phyloP scores from a whole-genome alignment of 2,329 filamentous ascomycete genomes.

The Apiospora kogelbergensis region DNA sequence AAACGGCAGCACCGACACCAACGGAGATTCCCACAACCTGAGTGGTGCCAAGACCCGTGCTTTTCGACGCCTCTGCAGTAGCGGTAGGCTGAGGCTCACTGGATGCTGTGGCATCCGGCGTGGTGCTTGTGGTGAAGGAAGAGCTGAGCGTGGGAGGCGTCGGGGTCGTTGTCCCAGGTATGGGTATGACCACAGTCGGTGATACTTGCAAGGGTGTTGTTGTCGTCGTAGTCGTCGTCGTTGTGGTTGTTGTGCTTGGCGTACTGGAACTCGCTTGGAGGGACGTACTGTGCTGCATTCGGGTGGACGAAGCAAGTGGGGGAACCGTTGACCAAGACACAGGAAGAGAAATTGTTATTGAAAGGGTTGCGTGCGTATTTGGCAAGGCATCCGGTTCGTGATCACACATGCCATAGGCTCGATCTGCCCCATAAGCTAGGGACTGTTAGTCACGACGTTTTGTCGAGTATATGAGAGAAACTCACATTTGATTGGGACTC shows the following conservation, averaged over 20 bases:
- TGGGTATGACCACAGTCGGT: slow-evolving; percentile 9
- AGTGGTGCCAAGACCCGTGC: slow-evolving; percentile 31
- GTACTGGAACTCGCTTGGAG: slow-evolving; percentile 15
- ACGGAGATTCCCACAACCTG: slow-evolving; percentile 60
- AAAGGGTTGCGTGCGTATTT: slow-evolving; percentile 59
- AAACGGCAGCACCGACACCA: slow-evolving; percentile 49
- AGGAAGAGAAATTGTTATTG: slow-evolving; percentile 52
- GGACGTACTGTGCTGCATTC: background rate
- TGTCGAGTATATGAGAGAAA: slow-evolving; percentile 6
- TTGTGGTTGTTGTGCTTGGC: slow-evolving; percentile 13
- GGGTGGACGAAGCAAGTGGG: background rate
- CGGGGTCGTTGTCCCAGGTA: background rate
- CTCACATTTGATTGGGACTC: slow-evolving; percentile 41
- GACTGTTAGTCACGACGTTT: background rate
- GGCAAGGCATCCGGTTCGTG: slow-evolving; percentile 47
- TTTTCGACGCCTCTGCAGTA: slow-evolving; percentile 5
- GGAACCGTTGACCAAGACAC: slow-evolving; percentile 24
- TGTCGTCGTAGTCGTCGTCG: slow-evolving; percentile 16
- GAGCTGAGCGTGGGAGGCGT: background rate
- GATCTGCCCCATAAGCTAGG: slow-evolving; percentile 41
- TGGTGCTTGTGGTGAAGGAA: slow-evolving; percentile 28
- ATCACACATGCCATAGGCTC: slow-evolving; percentile 60
- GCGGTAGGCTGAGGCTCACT: slow-evolving; percentile 12
- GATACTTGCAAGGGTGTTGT: slow-evolving; percentile 14
- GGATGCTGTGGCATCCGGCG: slow-evolving; percentile 17